Conservation (phyloP, 1,284 basidiomycete species). For the Apiotrichum laibachii region DNA sequence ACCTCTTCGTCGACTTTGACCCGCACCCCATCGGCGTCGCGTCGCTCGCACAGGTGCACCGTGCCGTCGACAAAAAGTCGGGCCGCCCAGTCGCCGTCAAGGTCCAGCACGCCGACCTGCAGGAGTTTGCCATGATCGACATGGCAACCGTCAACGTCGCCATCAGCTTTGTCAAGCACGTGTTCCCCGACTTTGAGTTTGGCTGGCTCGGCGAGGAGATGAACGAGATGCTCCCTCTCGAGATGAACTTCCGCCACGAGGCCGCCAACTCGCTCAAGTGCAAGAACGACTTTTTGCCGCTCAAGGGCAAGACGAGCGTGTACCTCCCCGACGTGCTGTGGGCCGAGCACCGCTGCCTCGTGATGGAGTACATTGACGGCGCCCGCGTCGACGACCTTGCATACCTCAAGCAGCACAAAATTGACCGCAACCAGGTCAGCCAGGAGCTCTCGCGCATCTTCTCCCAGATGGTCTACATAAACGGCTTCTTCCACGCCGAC, state of each 20-base stretch:
- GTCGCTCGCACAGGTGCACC: conserved; percentile 90
- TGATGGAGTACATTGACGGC: conserved; percentile 90
- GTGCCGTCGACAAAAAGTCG: conserved; percentile 68
- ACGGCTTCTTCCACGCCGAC: conserved; percentile 61
- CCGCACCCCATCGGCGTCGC: conserved; percentile 90
- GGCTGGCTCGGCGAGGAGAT: conserved; percentile 93
- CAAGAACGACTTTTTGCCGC: conserved; percentile 64
- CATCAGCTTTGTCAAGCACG: conserved; percentile 78
- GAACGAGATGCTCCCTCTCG: conserved; percentile 86
- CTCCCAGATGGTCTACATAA: conserved; percentile 92
- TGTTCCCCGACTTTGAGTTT: conserved; percentile 71
- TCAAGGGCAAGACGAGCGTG: conserved; percentile 67
- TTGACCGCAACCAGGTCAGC: conserved; percentile 91
- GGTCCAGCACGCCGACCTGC: conserved; percentile 91
- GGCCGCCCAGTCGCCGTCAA: conserved; percentile 87
- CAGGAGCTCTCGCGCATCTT: conserved; percentile 80
- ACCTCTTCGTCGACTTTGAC: conserved; percentile 72
- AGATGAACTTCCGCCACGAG: conserved; percentile 79
- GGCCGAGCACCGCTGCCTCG: conserved; percentile 78
- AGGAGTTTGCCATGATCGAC: conserved; percentile 90
- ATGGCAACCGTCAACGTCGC: conserved; percentile 53
- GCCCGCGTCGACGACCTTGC: conserved; percentile 83
- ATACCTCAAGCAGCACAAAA: conserved; percentile 77
- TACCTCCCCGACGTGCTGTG: conserved; percentile 87
- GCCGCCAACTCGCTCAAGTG: conserved; percentile 77